A percentile compares a stretch with the other conserved stretches of the same genome.
Conservation (phyloP, 1,284 basidiomycete genomes). For the Malassezia brasiliensis region DNA sequence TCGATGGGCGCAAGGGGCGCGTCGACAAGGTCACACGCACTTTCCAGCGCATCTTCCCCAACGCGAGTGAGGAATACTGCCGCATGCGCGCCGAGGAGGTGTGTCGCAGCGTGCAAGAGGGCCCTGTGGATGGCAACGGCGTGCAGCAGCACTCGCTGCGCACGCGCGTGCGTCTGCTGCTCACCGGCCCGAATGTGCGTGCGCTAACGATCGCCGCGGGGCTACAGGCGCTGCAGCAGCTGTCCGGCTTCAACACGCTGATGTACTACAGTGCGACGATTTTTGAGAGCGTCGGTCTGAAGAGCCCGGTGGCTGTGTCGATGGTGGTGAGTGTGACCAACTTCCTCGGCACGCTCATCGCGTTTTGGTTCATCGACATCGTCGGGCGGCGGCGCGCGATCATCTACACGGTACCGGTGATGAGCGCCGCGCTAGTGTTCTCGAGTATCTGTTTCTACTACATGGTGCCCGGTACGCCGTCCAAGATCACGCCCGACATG, state of each 20-base stretch:
- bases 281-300: slow-evolving; percentile 46
- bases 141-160: not conserved
- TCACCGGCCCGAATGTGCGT: slow-evolving; percentile 12
- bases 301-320: slow-evolving; percentile 42
- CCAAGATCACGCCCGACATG: not conserved
- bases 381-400: slow-evolving; percentile 68
- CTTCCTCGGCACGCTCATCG: slow-evolving; percentile 69
- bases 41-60: slow-evolving; percentile 32
- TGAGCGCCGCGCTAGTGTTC: slow-evolving; percentile 62
- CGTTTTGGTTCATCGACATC: slow-evolving; percentile 63
- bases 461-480: slow-evolving; percentile 44
- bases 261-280: slow-evolving; percentile 49
- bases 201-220: slow-evolving; percentile 23
- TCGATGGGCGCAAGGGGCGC: slow-evolving; percentile 38
- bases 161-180: slow-evolving; percentile 6
- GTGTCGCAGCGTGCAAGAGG: slow-evolving; percentile 26
- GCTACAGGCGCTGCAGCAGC: slow-evolving; percentile 38
- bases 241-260: slow-evolving; percentile 50
- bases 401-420: slow-evolving; percentile 65
- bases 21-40: slow-evolving; percentile 33
- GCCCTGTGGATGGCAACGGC: not conserved
- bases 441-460: slow-evolving; percentile 65
- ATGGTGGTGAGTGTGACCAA: slow-evolving; percentile 46
- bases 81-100: slow-evolving; percentile 44
- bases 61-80: slow-evolving; percentile 37